Evolutionary conservation across 1,139 yeast genomes (phyloP).

Genomic region (Debaryomyces sp.): DNA sequence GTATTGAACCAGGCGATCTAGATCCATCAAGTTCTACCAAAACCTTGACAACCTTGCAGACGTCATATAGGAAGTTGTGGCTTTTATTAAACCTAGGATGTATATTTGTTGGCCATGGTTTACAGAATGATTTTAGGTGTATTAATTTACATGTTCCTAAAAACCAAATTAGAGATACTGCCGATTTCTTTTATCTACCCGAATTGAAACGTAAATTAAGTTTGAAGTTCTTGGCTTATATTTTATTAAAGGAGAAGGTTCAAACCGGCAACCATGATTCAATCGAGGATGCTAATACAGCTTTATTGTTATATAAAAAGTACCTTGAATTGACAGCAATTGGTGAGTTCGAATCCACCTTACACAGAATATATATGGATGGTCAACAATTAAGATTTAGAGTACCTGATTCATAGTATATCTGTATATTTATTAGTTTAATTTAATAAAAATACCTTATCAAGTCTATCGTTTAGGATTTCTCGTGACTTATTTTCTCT

Average conservation of each 20-base stretch:
- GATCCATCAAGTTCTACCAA: constrained; percentile 69
- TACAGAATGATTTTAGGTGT: constrained; percentile 87
- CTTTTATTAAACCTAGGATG: constrained; percentile 84
- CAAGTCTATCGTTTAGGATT: not conserved
- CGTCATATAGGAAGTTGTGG: constrained; percentile 90
- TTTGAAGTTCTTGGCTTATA: constrained; percentile 86
- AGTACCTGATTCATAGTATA: constrained; percentile 33
- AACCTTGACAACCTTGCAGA: constrained; percentile 76
- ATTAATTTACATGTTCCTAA: constrained; percentile 89
- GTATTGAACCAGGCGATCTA: constrained; percentile 90
- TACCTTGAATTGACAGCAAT: constrained; percentile 61
- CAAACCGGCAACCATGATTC: constrained; percentile 96
- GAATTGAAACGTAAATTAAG: constrained; percentile 76
- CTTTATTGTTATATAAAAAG: constrained; percentile 73
- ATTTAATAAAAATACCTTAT: not conserved
- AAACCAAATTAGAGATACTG: constrained; percentile 86
- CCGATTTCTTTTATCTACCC: constrained; percentile 73
- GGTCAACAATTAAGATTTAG: constrained; percentile 57
- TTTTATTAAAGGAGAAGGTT: constrained; percentile 70
- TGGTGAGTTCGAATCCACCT: constrained; percentile 62
- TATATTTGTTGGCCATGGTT: constrained; percentile 93
- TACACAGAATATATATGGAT: constrained; percentile 72
- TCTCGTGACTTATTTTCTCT: constrained; percentile 6
- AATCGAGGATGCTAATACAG: constrained; percentile 92
- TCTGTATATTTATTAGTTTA: constrained; percentile 2